Conservation (phyloP, 257 asterid species). For the Capsicum rhomboideum region DNA sequence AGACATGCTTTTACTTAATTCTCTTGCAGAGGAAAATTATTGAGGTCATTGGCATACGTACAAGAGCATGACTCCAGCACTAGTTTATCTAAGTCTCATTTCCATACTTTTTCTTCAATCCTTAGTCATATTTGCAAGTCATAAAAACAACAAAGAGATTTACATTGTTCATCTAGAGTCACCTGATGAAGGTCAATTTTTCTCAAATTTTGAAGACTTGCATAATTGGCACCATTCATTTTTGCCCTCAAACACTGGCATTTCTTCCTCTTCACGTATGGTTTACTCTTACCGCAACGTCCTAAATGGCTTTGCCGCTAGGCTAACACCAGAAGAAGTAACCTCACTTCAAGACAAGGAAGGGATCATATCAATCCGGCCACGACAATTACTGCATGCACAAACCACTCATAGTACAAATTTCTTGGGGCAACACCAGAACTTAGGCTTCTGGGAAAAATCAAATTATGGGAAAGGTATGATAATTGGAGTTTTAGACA, state of each 20-base stretch:
- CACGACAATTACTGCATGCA: neutral
- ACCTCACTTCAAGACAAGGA: neutral
- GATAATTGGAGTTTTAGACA: conserved; percentile 25
- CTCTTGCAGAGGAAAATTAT: neutral
- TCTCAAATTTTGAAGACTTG: neutral
- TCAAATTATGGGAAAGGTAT: conserved; percentile 23
- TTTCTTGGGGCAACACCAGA: conserved; percentile 10
- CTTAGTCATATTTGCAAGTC: neutral
- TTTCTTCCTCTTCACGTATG: conserved; percentile 2
- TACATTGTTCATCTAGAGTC: conserved; percentile 8
- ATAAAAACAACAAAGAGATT: neutral
- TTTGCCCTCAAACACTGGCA: conserved; percentile 1
- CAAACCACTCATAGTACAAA: conserved; percentile 15
- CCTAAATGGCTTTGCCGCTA: conserved; percentile 21
- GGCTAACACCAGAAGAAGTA: conserved; percentile 10
- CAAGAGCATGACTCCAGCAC: neutral
- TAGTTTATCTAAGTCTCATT: neutral
- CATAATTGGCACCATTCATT: conserved; percentile 22
- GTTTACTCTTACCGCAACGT: conserved; percentile 15
- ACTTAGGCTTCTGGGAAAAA: conserved; percentile 6
- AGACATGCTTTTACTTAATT: neutral
- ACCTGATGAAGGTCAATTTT: neutral
- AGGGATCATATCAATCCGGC: conserved; percentile 14
- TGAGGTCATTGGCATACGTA: neutral
- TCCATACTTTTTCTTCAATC: neutral